Evolutionary conservation across 2,329 filamentous ascomycete genomes (phyloP).

Genomic region (Alternaria consortialis): DNA sequence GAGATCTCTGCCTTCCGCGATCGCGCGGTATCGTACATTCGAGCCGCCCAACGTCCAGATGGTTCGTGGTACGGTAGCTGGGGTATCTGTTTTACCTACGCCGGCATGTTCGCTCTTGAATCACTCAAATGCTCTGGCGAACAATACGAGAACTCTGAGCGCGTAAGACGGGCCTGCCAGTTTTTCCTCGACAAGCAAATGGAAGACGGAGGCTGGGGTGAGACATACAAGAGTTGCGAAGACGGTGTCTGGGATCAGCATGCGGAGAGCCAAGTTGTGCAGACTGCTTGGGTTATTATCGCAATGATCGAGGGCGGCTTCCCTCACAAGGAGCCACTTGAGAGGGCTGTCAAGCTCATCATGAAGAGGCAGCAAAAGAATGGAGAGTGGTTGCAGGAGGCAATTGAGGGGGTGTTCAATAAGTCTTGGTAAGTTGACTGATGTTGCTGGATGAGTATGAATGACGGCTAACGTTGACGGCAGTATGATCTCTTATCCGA

Average conservation of each 20-base stretch:
- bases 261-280: constrained; percentile 84
- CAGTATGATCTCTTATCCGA: constrained; percentile 97
- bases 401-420: constrained; percentile 98
- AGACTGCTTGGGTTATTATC: constrained; percentile 90
- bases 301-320: constrained; percentile 84
- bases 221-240: constrained; percentile 89
- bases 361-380: constrained; percentile 86
- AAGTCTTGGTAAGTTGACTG: constrained; percentile 79
- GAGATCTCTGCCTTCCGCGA: constrained; percentile 80
- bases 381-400: constrained; percentile 94
- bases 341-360: constrained; percentile 78
- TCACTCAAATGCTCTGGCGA: constrained; percentile 84
- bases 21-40: constrained; percentile 83
- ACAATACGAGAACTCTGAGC: constrained; percentile 75
- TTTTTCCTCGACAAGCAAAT: constrained; percentile 88
- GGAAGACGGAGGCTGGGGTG: constrained; percentile 93
- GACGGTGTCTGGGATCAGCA: constrained; percentile 79
- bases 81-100: constrained; percentile 98
- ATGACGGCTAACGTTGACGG: constrained; percentile 17
- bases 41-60: constrained; percentile 76
- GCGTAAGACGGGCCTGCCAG: constrained; percentile 78
- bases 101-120: constrained; percentile 94
- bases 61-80: constrained; percentile 98
- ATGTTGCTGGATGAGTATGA: background rate
- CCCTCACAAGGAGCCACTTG: constrained; percentile 75